These are phyloP conservation scores for Triadica sebifera DNA, from an alignment of 345 rosid genomes.

Conservation along the genomic window DNA sequence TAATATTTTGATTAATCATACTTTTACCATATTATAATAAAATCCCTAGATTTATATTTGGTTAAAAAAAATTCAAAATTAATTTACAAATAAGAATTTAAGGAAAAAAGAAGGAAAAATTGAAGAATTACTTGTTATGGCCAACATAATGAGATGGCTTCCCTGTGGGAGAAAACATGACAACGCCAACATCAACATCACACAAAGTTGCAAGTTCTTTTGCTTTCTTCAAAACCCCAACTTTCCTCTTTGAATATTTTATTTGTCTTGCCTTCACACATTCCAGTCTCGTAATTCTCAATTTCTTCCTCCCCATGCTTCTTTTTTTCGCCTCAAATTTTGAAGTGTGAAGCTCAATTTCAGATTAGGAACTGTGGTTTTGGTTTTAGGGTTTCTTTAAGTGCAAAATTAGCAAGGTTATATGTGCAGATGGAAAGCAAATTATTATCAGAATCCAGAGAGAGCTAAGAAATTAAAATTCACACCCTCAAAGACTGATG, in stretches of 20 bases:
- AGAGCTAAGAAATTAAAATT: too few relatives aligned
- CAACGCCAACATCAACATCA: conserved; percentile 32
- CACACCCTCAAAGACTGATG: too few relatives aligned
- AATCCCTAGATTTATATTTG: too few relatives aligned
- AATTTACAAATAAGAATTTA: too few relatives aligned
- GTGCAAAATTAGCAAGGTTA: too few relatives aligned
- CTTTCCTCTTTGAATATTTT: conserved; percentile 49
- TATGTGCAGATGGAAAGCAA: too few relatives aligned
- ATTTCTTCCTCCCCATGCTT: conserved; percentile 37
- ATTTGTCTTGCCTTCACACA: conserved; percentile 30
- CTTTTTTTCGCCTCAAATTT: background rate
- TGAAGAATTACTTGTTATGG: conserved; percentile 22
- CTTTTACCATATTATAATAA: too few relatives aligned
- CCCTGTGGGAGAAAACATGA: conserved; percentile 30
- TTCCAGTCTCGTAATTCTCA: conserved; percentile 28
- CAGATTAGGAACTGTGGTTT: too few relatives aligned
- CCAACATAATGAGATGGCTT: conserved; percentile 24
- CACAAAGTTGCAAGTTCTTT: conserved; percentile 32
- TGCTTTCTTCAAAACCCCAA: conserved; percentile 39
- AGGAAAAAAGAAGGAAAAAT: background rate
- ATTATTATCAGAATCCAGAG: too few relatives aligned
- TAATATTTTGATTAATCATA: too few relatives aligned
- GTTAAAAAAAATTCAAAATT: too few relatives aligned
- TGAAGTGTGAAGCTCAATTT: background rate
- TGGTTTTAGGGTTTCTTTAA: too few relatives aligned